Percentiles rank a stretch among this genome's conserved stretches.
These are phyloP conservation scores for Fonsecaea pedrosoi DNA, from an alignment of 2,329 filamentous ascomycete genomes.

Conservation along the genomic window DNA sequence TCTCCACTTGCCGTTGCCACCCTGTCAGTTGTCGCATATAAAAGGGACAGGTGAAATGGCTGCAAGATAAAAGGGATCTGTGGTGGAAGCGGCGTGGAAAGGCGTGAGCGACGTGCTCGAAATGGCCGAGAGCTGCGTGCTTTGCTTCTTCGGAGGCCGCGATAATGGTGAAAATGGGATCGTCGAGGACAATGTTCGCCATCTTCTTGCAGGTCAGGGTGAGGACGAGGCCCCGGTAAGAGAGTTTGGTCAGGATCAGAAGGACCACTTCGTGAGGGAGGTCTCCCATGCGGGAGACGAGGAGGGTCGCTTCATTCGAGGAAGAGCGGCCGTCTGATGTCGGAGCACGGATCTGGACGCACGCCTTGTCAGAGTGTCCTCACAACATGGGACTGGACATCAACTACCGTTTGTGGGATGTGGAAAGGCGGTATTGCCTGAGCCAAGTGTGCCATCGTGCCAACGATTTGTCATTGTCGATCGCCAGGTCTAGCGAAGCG, in stretches of 20 bases:
- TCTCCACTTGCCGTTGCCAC: background rate
- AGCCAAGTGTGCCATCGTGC: background rate
- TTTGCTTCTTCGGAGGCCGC: slow-evolving; percentile 2
- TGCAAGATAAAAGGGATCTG: slow-evolving; percentile 5
- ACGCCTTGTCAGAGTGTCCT: background rate
- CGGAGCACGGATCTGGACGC: background rate
- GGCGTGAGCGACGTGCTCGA: background rate
- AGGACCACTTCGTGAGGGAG: background rate
- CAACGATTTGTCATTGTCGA: background rate
- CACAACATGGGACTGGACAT: background rate
- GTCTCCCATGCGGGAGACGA: background rate
- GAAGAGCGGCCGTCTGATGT: background rate
- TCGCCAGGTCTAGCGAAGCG: background rate
- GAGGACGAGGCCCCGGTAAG: slow-evolving; percentile 5
- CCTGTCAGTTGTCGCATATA: slow-evolving; percentile 6
- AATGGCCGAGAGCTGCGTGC: slow-evolving; percentile 4
- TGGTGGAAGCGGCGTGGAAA: slow-evolving; percentile 1
- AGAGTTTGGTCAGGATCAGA: background rate
- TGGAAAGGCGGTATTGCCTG: slow-evolving; percentile 1
- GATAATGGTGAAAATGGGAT: background rate
- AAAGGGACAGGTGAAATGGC: slow-evolving; percentile 11
- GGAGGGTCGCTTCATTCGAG: background rate
- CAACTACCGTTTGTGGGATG: slow-evolving; percentile 4
- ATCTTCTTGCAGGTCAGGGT: slow-evolving; percentile 12
- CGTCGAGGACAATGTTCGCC: slow-evolving; percentile 3